Evolutionary conservation across 306 rosid species (phyloP), one percentile per base, ranked within the genome.

Genomic region (Purshia tridentata): DNA sequence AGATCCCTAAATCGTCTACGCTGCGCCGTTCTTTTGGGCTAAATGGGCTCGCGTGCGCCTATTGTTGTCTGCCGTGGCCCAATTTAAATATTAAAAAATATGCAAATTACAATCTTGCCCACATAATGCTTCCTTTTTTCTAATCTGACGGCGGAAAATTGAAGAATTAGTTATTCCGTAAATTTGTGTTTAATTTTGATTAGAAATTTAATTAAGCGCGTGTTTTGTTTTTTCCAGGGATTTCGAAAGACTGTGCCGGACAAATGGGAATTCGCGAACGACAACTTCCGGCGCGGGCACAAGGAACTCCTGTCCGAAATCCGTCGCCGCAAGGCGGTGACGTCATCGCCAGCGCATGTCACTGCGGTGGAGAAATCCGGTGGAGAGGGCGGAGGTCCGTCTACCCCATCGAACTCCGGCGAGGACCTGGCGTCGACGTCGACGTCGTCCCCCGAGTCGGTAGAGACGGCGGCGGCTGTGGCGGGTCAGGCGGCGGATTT

Each of bases 231-330:
- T 74, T 72, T 70, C 4, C 73, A 94, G 97, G 97, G 97, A 4
- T 95, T 95, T 46, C 80, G 96, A 16, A 95, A 95, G 77, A 90
- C 78, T 0, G 99, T 86, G 12, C 93, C 93, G 16, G 99, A 95
- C 82, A 90, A 91, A 81, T 95, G 99, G 99, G 99, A 95, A 75
- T 95, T 95, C 72, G 90, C 96, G 4, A 95, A 90, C 81, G 96
- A 95, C 39, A 37, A 95, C 54, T 95, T 95, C 88, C 87, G 73
- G 48, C 89, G 86, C 54, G 96, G 87, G 2, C 76, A 88, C 39
- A 87, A 80, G 57, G 87, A 88, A 51, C 93, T 91, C 6, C 93
- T 95, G 72, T 4, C 81, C 1, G 75, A 76, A 19, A 90, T 95
- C 50, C 92, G 90, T 1, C 99, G 99, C 18, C 96, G 99, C 45